Base-by-base conservation (phyloP, 176 grass and related monocot genomes). In the Canna indica region DNA sequence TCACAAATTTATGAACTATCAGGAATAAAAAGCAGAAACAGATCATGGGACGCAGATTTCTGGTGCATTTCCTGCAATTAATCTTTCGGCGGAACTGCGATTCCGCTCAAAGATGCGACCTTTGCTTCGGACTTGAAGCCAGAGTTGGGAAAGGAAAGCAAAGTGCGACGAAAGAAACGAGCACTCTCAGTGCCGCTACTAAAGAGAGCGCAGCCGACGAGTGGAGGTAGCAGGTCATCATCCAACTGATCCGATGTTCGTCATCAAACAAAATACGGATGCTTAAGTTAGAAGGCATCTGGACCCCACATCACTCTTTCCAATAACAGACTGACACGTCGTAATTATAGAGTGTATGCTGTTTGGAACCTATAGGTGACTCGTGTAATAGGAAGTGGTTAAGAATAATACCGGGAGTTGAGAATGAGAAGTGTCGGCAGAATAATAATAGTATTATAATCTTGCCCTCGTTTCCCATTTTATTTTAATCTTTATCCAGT, bases 391-490 rank as follows among this genome's bases (percentile, higher is more conserved):
- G 34, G 24, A 6, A 36, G 34, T 61, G 27, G 68, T 47, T 59
- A 1, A 10, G 53, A 59, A 73, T 39, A 38, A 58, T 38, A 0
- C 16, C 7, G 12, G 31, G 8, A 18, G 47, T 36, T 56, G 9
- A 18, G 48, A 72, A 72, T 36, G 3, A 35, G 31, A 29, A 30
- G 54, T 60, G 71, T 73, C 71, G 71, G 71, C 54, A 73, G 71
- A 60, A 30, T 11, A 38, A 16, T 20, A 25, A 12, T 27, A 3
- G 13, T 4, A 14, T 42, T 68, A 26, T 44, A 25, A 3, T 27
- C 25, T 32, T 47, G 26, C 5, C 38, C n/a, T 14, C 4, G 3
- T 34, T 73, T 73, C 18, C 28, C 28, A 57, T 38, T 14, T 9
- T 26, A 72, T 72, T 14, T 24, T 38, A 28, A 4, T 32, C 7